phyloP scores from a whole-genome alignment of 2,329 filamentous ascomycete genomes.

The Botrytis squamosa region DNA sequence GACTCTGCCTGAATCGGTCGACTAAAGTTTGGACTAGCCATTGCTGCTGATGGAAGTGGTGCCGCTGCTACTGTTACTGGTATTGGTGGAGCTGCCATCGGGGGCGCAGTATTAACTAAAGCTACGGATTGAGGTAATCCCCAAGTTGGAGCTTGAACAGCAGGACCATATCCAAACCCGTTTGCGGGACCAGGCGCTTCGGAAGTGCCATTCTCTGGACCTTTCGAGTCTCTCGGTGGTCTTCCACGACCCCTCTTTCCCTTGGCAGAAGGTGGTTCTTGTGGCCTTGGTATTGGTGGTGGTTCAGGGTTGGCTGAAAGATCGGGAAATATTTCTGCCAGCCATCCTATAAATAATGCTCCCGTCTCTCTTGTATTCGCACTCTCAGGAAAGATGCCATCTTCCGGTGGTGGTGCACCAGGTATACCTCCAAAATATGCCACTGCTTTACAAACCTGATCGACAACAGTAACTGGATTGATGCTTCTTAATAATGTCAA shows the following conservation, averaged over 20 bases:
- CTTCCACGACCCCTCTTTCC: slow-evolving; percentile 35
- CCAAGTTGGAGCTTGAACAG: slow-evolving; percentile 36
- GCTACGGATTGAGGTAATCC: slow-evolving; percentile 35
- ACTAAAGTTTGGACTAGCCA: slow-evolving; percentile 15
- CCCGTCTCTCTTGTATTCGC: slow-evolving; percentile 56
- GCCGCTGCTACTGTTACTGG: neutral
- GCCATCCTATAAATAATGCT: slow-evolving; percentile 59
- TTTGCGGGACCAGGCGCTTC: slow-evolving; percentile 37
- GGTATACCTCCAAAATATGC: slow-evolving; percentile 63
- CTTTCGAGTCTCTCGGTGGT: slow-evolving; percentile 28
- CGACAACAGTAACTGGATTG: slow-evolving; percentile 56
- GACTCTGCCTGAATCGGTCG: slow-evolving; percentile 25
- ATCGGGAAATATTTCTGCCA: slow-evolving; percentile 61
- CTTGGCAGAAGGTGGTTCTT: slow-evolving; percentile 4
- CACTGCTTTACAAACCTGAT: slow-evolving; percentile 61
- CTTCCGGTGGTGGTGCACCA: slow-evolving; percentile 51
- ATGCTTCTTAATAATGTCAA: slow-evolving; percentile 56
- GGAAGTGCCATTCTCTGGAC: slow-evolving; percentile 19
- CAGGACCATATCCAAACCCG: slow-evolving; percentile 37
- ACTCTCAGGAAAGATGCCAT: slow-evolving; percentile 55
- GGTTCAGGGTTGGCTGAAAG: slow-evolving; percentile 29
- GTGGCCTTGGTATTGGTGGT: slow-evolving; percentile 23
- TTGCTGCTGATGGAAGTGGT: slow-evolving; percentile 4
- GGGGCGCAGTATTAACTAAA: slow-evolving; percentile 32
- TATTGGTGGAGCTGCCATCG: slow-evolving; percentile 25